Base-by-base conservation (phyloP, 805 yeast genomes). In the Candida ponderosae region DNA sequence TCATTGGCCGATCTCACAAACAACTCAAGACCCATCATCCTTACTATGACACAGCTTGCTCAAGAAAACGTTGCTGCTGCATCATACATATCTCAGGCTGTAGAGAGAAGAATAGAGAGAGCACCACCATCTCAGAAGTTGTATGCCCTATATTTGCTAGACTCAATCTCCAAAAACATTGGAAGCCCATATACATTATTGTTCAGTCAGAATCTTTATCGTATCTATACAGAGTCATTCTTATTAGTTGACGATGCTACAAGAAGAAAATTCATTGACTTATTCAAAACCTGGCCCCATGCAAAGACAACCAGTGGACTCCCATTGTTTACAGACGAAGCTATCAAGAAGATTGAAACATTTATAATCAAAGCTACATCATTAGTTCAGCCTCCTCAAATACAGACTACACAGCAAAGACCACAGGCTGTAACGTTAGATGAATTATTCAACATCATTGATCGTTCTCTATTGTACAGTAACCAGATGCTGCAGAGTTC, bases 11-110 rank as follows among this genome's bases (percentile, higher is more conserved):
- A 85, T 40, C 67, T 93, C 42, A 86, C 95, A 4, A 81, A 82
- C 62, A 89, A 88, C 58, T 86, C 96, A 7, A 70, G 87, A 41
- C 97, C 97, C 10, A 84, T 89, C 38, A 93, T 93, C 42, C 81
- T 84, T 29, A 82, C 78, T 32, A 68, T 89, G 50, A 93, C 97
- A 8, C 70, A 75, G 30, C 74, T 88, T 37, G 97, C 98, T 3
- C 83, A 76, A 48, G 97, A 93, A 54, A 86, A 87, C 55, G 71
- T 77, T 17, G 72, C 74, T 32, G 76, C 74, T 38, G 96, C 97
- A 8, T 74, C 76, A 37, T 84, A 80, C 34, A 84, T 93, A 31
- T 75, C 84, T 15, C 74, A 74, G 37, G 85, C 88, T 14, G 74
- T 93, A 38, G 86, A 81, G 46, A 69, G 68, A 36, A 74, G 96